These are phyloP conservation scores for Globisporangium echinulatum DNA, from an alignment of 352 stramenopile genomes.

Conservation along the genomic window DNA sequence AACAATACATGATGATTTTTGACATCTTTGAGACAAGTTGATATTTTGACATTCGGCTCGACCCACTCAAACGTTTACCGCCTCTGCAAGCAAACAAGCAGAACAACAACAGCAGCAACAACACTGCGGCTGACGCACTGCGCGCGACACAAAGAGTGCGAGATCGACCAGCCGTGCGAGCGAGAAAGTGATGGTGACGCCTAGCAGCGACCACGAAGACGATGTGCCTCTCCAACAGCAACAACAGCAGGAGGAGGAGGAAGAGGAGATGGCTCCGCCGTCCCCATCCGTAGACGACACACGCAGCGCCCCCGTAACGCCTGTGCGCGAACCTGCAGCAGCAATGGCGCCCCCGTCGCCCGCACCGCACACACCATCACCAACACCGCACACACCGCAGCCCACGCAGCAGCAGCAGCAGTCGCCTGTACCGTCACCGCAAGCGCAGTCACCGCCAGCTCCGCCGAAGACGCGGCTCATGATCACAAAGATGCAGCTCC, in stretches of 20 bases:
- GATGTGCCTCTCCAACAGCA: background rate
- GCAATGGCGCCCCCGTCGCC: background rate
- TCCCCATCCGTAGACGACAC: background rate
- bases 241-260: background rate
- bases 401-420: no score
- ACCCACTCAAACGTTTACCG: no score
- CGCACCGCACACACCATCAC: background rate
- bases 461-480: constrained; percentile 79
- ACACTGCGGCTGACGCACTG: no score
- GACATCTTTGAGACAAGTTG: no score
- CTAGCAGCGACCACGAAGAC: background rate
- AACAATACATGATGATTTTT: no score
- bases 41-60: no score
- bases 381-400: no score
- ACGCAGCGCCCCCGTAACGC: background rate
- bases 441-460: background rate
- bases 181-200: background rate
- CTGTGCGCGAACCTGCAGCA: background rate
- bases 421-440: no score
- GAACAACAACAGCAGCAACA: no score
- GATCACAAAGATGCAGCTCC: constrained; percentile 97
- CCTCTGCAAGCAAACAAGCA: background rate
- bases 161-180: no score
- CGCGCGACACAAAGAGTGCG: no score
- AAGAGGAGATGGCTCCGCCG: background rate